A percentile compares a stretch with the other conserved stretches of the same genome.
These are phyloP conservation scores for Hyaloscypha hepaticicola DNA, from an alignment of 495 filamentous ascomycete genomes.

Conservation along the genomic window DNA sequence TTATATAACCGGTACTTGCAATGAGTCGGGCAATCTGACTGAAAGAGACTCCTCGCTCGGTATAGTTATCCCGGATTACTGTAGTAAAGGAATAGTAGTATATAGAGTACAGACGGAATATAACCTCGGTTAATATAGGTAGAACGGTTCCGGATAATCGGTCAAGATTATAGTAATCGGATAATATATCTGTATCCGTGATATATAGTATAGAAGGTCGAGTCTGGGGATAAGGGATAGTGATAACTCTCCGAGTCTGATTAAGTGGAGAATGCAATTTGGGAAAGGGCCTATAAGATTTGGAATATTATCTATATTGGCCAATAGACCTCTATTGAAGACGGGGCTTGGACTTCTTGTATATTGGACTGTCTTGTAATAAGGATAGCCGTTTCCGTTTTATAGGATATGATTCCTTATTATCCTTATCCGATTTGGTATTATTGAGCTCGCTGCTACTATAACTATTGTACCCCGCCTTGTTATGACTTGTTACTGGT, in stretches of 20 bases:
- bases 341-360: conserved; percentile 18
- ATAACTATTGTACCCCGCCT: conserved; percentile 8
- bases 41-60: conserved; percentile 41
- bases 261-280: conserved; percentile 16
- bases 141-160: conserved; percentile 3
- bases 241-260: conserved; percentile 14
- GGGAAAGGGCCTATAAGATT: conserved; percentile 15
- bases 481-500: conserved; percentile 14
- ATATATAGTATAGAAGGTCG: conserved; percentile 14
- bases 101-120: conserved; percentile 17
- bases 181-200: conserved; percentile 14
- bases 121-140: not conserved
- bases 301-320: conserved; percentile 10
- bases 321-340: conserved; percentile 18
- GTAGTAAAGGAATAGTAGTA: conserved; percentile 44
- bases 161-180: conserved; percentile 5
- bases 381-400: conserved; percentile 20
- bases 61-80: conserved; percentile 51
- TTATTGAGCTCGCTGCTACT: conserved; percentile 18
- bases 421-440: conserved; percentile 9
- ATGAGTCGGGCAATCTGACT: conserved; percentile 7
- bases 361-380: conserved; percentile 17
- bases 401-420: conserved; percentile 20
- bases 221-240: conserved; percentile 5
- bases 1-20: not conserved